Conservation (phyloP, 495 filamentous ascomycete genomes). For the Neurospora intermedia region DNA sequence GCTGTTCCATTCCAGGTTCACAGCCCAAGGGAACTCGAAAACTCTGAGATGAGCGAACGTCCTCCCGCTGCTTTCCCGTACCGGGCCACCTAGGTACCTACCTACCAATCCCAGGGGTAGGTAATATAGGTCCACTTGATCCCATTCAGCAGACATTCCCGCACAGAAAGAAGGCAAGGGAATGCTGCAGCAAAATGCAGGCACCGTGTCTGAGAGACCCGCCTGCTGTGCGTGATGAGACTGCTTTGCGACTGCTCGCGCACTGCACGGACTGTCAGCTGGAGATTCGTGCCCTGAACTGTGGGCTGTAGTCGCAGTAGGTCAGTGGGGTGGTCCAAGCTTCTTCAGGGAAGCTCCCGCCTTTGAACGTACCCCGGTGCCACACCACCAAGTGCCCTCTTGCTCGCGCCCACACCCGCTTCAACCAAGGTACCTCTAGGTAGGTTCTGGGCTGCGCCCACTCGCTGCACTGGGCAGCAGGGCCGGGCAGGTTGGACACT, state of each 20-base stretch:
- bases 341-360: not conserved
- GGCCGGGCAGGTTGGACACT: not conserved
- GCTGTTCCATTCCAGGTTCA: not conserved
- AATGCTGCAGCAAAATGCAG: not conserved
- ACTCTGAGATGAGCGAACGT: not conserved
- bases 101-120: not conserved
- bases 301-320: not conserved
- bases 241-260: not conserved
- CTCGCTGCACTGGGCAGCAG: not conserved
- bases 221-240: not conserved
- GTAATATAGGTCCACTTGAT: not conserved
- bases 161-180: not conserved
- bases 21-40: not conserved
- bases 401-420: not conserved
- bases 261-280: not conserved
- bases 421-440: too few relatives aligned
- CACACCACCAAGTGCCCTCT: not conserved
- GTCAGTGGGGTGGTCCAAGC: not conserved
- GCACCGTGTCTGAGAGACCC: not conserved
- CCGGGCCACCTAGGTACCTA: not conserved
- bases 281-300: not conserved
- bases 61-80: not conserved
- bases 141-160: not conserved
- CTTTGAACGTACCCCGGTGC: not conserved
- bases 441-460: not conserved